Evolutionary conservation across 257 asterid genomes (phyloP).

Genomic region (Plectranthus barbatus): DNA sequence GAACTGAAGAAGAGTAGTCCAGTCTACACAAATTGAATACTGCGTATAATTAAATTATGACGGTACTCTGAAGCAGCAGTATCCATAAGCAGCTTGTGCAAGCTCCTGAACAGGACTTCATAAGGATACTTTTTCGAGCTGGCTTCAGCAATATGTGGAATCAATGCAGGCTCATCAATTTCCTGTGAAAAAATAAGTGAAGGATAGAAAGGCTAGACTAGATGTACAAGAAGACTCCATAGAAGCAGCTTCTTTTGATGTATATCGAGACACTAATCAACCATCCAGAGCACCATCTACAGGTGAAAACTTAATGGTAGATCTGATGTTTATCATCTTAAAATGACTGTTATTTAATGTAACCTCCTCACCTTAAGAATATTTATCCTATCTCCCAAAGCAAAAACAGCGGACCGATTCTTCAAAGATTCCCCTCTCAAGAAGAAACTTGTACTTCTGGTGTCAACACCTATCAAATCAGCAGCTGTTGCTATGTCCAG

Average conservation of each 20-base stretch:
- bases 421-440: conserved; percentile 94
- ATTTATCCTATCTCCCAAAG: conserved; percentile 92
- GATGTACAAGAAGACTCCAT: not conserved
- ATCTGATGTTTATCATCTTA: not conserved
- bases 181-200: conserved; percentile 41
- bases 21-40: not conserved
- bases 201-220: not conserved
- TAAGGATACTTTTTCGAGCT: conserved; percentile 80
- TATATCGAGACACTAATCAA: not conserved
- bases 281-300: not conserved
- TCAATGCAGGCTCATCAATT: conserved; percentile 88
- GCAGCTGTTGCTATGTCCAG: conserved; percentile 89
- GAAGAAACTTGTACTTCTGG: conserved; percentile 89
- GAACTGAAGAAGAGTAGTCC: not conserved
- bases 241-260: not conserved
- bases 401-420: conserved; percentile 97
- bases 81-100: conserved; percentile 95
- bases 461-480: conserved; percentile 95
- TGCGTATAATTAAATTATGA: conserved; percentile 5
- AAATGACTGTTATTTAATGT: not conserved
- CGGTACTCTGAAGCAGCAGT: conserved; percentile 91
- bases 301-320: not conserved
- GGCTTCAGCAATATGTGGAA: conserved; percentile 98
- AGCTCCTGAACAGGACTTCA: conserved; percentile 94
- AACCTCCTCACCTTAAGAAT: conserved; percentile 66